Evolutionary conservation across 1,284 basidiomycete genomes (phyloP), one percentile per base, ranked within the genome.

Genomic region (Leccinum ponderosum): DNA sequence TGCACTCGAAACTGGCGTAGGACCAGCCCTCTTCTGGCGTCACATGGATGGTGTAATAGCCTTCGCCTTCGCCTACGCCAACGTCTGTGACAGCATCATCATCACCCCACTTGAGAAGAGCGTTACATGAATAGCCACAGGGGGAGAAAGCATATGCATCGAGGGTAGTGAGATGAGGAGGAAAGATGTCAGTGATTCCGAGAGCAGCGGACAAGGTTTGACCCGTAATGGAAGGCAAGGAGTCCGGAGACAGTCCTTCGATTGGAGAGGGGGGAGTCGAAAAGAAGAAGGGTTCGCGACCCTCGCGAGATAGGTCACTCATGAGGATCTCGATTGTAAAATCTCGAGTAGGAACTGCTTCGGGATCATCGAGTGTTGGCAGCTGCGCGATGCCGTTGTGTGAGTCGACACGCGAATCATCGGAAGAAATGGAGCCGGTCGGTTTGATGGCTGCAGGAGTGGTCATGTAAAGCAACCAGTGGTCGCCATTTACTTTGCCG

Each of bases 271-370:
- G 69, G 22, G 75, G 71, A 15, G 64, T 65, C 55, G 85, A 79
- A 66, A 87, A 89, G 75, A 91, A 91, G 83, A 99, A 99, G 1
- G 89, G 86, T 14, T 81, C 79, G 62, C 94, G 87, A 12, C 91
- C 90, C 37, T 81, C 76, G 3, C 90, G 84, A 3, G 89, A 85
- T n/a, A 99, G 86, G 69, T 94, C 87, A 55, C 95, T 95, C 97
- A 99, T 99, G 71, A 99, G 87, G 70, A 99, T 97, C 78, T 99
- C 97, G 70, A 99, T 91, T 53, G 97, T 99, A 74, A 92, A 96
- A 77, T 99, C 97, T 66, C 76, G 80, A 64, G 68, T 70, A 63
- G 69, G 61, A 62, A 69, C 63, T 64, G 68, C 62, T 64, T 72
- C 66, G 64, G 71, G 48, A 64, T 63, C 53, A 65, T 69, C 67